Base-by-base conservation (phyloP, 2,329 filamentous ascomycete species). In the Penicillium sp. region DNA sequence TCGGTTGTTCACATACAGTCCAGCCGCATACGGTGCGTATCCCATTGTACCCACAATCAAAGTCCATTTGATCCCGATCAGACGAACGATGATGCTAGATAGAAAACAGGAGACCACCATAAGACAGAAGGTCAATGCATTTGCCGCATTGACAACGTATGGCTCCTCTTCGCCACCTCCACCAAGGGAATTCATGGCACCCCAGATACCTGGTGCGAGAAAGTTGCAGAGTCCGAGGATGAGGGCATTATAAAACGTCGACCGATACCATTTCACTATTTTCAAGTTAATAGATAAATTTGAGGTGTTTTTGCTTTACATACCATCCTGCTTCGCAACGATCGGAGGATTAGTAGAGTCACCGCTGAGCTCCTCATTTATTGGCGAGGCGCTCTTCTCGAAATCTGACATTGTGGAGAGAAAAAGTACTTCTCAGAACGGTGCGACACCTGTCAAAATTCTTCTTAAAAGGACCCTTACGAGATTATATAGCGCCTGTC, bases 91-190 rank as follows among this genome's bases (percentile, higher is more conserved):
- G 0, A 83, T 77, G 48, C 84, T 86, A 0, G 83, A 83, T 44
- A 90, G 83, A 65, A 81, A 85, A 66, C 88, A 90, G 0, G 86
- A 88, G 0, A 91, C 65, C 0, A 90, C 85, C 87, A 90, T 90
- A 7, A 90, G 79, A 43, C 85, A 85, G 66, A 91, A 91, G 0
- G 87, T 89, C 34, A 90, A 70, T 0, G 87, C 84, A 61, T 91
- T 91, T 13, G 86, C 87, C 0, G 84, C 81, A 63, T 90, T 90
- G 46, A 91, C 84, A 1, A 90, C 78, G 62, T 85, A 81, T 0
- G 88, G 88, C 8, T 80, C 79, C 59, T 85, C 79, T 26, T 83
- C 79, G 3, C 88, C 88, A 45, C 88, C 88, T 1, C 86, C 88
- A 9, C 88, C 88, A 0, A 91, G 80, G 0, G 82, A 86, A 73